Base-by-base conservation (phyloP, 441 rosid species). In the Manihot esculenta region DNA sequence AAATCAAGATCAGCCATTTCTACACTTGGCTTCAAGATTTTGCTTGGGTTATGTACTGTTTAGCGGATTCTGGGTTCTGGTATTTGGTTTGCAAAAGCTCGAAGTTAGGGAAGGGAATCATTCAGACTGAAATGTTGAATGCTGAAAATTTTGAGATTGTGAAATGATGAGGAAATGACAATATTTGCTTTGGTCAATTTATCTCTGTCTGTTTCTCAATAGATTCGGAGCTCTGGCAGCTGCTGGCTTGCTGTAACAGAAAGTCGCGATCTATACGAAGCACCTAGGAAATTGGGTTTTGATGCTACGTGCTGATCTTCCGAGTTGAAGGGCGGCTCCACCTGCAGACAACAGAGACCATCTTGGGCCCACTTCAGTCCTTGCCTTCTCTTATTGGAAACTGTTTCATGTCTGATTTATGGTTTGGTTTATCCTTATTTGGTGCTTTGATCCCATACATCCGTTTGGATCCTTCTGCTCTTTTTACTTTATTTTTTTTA, bases 1-100 rank as follows among this genome's bases (percentile, higher is more conserved):
- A 30, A 47, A 42, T 56, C 41, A 73, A 73, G 56, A 20, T 33
- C 13, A 35, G 44, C 66, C 76, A 66, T 73, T 53, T 26, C 35
- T 10, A 44, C 10, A 49, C n/a, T 41, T 55, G 33, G 60, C 11
- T 15, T 55, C 24, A 15, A 24, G 10, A 41, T 2, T 49, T 11
- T 27, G 17, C 26, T 30, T 30, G n/a, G 11, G 42, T 66, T 53
- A 66, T 51, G 60, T 20, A 35, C 23, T 69, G 11, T 18, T 27
- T 15, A 42, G 17, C 20, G 15, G 18, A 44, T 20, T 1, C 14
- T 10, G 33, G 18, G 21, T 23, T 12, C 12, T 33, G 15, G 48
- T 30, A 60, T 38, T 0, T 30, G 59, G 60, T 23, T 56, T 13
- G 35, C 4, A 26, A 55, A 11, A 6, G 1, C 5, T 5, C 10